Base-by-base conservation (phyloP, 805 yeast species). In the Ogataea pini region DNA sequence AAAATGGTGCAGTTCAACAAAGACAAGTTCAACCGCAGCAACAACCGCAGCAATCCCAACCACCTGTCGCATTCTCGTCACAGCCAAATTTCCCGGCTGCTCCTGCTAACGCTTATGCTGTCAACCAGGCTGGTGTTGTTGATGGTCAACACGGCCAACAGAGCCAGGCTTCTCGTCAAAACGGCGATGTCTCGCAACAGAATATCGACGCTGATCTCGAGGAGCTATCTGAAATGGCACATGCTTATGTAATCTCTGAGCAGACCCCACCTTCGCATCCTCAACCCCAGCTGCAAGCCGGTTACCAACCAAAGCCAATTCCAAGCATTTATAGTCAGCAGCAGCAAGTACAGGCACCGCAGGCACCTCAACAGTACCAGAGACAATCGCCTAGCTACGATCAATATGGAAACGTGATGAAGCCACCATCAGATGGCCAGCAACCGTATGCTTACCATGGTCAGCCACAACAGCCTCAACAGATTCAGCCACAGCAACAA, bases 191-290 rank as follows among this genome's bases (percentile, higher is more conserved):
- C 13, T n/a, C 45, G 14, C 46, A 58, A 44, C 54, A 57, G 18
- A 52, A 46, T 47, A 51, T 50, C 25, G 67, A 61, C n/a, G 55
- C 59, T 17, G 68, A 64, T 39, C 49, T 62, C 38, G 67, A 60
- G 47, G 69, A 65, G 34, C 48, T 69, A 19, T 61, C 69, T 16
- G 58, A 65, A 32, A 53, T 64, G 60, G 67, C 66, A 5, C 64
- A 58, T 22, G 62, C 59, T 31, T 65, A 63, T 44, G 64, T 56
- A 6, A 44, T 58, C 3, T 48, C 62, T 5, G 65, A 64, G 28
- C 60, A 62, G 47, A 50, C 67, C 5, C 61, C 67, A 12, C 57
- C 55, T 2, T 22, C 32, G 8, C 48, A 45, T 10, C 18, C 39
- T 10, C 46, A 43, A 10, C 42, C 57, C 27, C 57, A 53, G 24